Evolutionary conservation across 2,329 filamentous ascomycete genomes (phyloP).

Genomic region (Chaetomiaceae sp.): DNA sequence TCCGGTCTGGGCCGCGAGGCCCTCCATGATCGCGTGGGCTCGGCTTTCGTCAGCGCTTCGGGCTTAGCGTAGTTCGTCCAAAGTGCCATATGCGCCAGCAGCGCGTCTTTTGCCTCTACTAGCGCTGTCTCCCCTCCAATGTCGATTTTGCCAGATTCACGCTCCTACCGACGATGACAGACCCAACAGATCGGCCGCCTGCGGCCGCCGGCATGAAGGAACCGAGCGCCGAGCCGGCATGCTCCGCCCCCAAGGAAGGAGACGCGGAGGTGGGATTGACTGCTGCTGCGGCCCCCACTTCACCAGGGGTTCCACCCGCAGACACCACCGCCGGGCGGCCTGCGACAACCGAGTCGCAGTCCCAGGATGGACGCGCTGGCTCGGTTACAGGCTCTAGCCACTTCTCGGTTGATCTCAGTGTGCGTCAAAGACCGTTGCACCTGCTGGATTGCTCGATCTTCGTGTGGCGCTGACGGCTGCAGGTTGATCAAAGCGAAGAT

Average conservation of each 20-base stretch:
- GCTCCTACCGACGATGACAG: background rate
- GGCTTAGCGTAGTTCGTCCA: background rate
- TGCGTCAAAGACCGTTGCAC: background rate
- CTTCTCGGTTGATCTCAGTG: conserved; percentile 10
- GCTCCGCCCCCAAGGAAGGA: too few relatives aligned
- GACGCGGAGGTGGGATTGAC: too few relatives aligned
- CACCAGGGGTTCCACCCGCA: background rate
- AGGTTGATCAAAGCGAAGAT: conserved; percentile 3
- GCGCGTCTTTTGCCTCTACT: too few relatives aligned
- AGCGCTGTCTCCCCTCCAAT: too few relatives aligned
- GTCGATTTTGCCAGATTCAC: background rate
- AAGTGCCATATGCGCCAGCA: too few relatives aligned
- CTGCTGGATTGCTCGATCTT: background rate
- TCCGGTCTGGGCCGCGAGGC: too few relatives aligned
- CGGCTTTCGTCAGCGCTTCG: background rate
- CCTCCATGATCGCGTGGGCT: background rate
- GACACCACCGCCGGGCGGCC: too few relatives aligned
- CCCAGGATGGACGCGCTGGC: background rate
- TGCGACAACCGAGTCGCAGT: background rate
- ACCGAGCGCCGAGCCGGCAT: too few relatives aligned
- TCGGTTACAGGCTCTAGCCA: conserved; percentile 5
- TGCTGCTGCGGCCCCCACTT: background rate
- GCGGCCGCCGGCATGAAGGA: too few relatives aligned
- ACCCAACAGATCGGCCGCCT: background rate
- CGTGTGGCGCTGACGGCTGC: background rate